Conservation (phyloP, 176 grass and related monocot genomes). For the Hordeum vulgare region MorexV3_pseudomolecules_assembly NC_058522.1:360117973-360118472, state of each 20-base stretch:
- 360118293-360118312: background rate
- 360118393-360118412: no score
- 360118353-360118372: no score
- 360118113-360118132: slow-evolving; percentile 78
- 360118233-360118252: background rate
- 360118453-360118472: background rate
- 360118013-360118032: slow-evolving; percentile 11
- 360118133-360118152: background rate
- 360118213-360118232: background rate
- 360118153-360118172: background rate
- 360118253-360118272: background rate
- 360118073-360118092: slow-evolving; percentile 97
- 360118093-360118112: slow-evolving; percentile 79
- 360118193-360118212: background rate
- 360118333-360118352: no score
- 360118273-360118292: background rate
- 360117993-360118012: slow-evolving; percentile 19
- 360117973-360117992: slow-evolving; percentile 10
- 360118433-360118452: background rate
- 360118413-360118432: no score
- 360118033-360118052: slow-evolving; percentile 25
- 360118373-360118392: no score
- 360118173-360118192: background rate
- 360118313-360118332: no score
- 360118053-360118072: slow-evolving; percentile 85